phyloP scores from a whole-genome alignment of 371 early-diverging fungal species.

The Mucor sp. region DNA sequence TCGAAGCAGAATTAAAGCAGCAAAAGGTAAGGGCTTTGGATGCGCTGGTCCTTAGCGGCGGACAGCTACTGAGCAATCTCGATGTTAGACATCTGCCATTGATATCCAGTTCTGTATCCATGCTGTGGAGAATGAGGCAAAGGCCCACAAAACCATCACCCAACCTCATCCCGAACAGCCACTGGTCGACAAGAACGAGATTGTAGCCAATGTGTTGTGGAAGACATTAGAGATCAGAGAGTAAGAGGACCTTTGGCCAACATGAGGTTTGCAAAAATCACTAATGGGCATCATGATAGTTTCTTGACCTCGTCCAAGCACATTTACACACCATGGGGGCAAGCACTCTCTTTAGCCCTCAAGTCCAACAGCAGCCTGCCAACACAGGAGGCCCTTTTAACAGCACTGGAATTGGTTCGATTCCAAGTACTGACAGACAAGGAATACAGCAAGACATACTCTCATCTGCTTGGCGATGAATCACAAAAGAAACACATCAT shows the following conservation, averaged over 20 bases:
- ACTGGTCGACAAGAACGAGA: conserved; percentile 51
- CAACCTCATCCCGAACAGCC: conserved; percentile 30
- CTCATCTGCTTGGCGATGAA: conserved; percentile 41
- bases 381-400: conserved; percentile 59
- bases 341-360: conserved; percentile 42
- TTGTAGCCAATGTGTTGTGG: conserved; percentile 54
- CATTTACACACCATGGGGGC: conserved; percentile 52
- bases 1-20: conserved; percentile 34
- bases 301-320: conserved; percentile 52
- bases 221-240: conserved; percentile 57
- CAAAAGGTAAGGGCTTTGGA: conserved; percentile 32
- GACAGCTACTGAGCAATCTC: neutral
- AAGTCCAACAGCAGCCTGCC: conserved; percentile 1
- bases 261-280: neutral
- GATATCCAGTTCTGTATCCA: conserved; percentile 49
- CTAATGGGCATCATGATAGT: conserved; percentile 21
- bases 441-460: conserved; percentile 55
- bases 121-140: conserved; percentile 36
- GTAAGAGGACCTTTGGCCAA: conserved; percentile 17
- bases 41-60: neutral
- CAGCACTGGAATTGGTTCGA: conserved; percentile 64
- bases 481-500: conserved; percentile 20
- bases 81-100: conserved; percentile 21
- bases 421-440: conserved; percentile 56
- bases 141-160: conserved; percentile 44